Conservation (phyloP, 768 basidiomycete genomes). For the Neoboletus subvelutipes region DNA sequence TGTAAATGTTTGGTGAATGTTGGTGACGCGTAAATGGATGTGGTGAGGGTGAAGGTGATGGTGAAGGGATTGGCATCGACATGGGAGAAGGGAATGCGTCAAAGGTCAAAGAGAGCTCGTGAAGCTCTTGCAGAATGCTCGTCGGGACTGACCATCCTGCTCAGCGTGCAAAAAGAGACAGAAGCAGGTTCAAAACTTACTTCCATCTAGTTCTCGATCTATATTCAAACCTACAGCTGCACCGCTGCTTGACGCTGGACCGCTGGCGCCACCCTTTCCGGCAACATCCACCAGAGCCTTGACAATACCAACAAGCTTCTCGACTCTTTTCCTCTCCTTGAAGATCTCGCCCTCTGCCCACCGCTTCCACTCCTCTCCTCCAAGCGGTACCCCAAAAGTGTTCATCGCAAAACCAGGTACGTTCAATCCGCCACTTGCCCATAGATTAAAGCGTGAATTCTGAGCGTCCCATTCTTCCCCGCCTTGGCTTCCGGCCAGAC, state of each 20-base stretch:
- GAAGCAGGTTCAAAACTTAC: constrained; percentile 8
- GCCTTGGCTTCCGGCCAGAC: constrained; percentile 13
- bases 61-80: constrained; percentile 18
- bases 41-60: constrained; percentile 31
- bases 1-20: constrained; percentile 64
- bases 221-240: neutral
- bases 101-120: constrained; percentile 29
- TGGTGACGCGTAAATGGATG: constrained; percentile 13
- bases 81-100: constrained; percentile 18
- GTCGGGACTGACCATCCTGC: constrained; percentile 14
- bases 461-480: constrained; percentile 29
- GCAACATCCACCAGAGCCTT: constrained; percentile 64
- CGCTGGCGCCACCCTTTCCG: constrained; percentile 36
- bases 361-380: constrained; percentile 28
- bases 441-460: constrained; percentile 14
- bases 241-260: neutral
- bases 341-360: constrained; percentile 39
- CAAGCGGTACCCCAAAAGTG: neutral
- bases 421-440: constrained; percentile 11
- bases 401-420: constrained; percentile 14
- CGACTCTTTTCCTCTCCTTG: constrained; percentile 62
- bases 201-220: constrained; percentile 15
- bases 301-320: constrained; percentile 58
- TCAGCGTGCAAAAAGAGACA: constrained; percentile 2
- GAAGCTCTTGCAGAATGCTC: constrained; percentile 27